Base-by-base conservation (phyloP, 306 rosid species). In the Acmispon strigosus region DNA sequence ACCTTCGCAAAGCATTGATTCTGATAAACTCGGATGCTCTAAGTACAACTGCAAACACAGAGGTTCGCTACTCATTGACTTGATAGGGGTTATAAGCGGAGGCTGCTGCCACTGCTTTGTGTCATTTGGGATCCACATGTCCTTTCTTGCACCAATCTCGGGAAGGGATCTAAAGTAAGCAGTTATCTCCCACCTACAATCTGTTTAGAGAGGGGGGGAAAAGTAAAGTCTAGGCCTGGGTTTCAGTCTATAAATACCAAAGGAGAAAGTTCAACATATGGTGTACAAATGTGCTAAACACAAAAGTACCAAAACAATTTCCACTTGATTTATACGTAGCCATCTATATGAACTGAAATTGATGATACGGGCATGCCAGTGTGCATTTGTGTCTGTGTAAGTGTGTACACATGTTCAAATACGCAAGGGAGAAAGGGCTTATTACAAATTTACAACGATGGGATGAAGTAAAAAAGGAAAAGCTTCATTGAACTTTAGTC, bases 21-120 rank as follows among this genome's bases (percentile, higher is more conserved):
- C 92, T 29, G 86, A 82, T 48, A 76, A 74, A 81, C 79, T 65
- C 52, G 95, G 96, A 75, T 94, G 99, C 76, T 94, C 96, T 73
- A 91, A 57, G 81, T 91, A 89, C 75, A 91, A 84, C 81, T 91
- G 99, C 80, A 91, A 75, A 78, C 77, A 79, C 2, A 91, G 66
- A 62, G 97, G 89, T 55, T 89, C 88, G 5, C 85, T 73, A 76
- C 78, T 84, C 85, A 84, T 86, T 22, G 96, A 88, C 80, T 78
- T 88, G 69, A 90, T 86, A 48, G 92, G 95, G 15, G 87, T 84
- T 70, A 86, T 85, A 37, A 86, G 76, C 19, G 89, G 90, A 63
- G 96, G 97, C 61, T 86, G 91, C 39, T 84, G 86, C 99, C 99
- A 89, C 64, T 80, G 99, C 68, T 85, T 87, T 53, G 90, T 87